Percentiles rank a stretch among this genome's conserved stretches.
Conservation (phyloP, 148 eudicot species). For the Diospyros kaki region DNA sequence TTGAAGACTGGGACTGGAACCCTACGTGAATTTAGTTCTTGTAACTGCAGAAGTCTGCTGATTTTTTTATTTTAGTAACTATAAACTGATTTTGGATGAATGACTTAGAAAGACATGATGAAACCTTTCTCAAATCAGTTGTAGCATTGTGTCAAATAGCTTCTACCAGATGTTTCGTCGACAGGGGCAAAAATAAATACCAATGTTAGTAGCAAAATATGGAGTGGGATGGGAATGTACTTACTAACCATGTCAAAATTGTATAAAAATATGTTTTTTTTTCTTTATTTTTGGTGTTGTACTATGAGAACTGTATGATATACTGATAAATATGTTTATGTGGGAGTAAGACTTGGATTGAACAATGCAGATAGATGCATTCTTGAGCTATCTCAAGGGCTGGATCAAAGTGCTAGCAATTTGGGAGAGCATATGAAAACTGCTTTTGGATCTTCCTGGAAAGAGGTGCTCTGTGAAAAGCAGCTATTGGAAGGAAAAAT, state of each 20-base stretch:
- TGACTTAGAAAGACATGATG: background rate
- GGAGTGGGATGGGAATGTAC: background rate
- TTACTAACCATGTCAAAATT: background rate
- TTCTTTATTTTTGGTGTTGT: no score
- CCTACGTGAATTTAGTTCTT: no score
- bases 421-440: slow-evolving; percentile 58
- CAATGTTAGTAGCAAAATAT: background rate
- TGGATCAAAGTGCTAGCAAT: slow-evolving; percentile 43
- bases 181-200: background rate
- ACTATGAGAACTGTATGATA: background rate
- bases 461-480: slow-evolving; percentile 60
- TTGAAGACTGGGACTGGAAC: no score
- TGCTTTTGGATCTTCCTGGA: slow-evolving; percentile 72
- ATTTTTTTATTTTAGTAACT: no score
- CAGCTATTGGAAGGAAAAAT: slow-evolving; percentile 57
- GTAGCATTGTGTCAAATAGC: no score
- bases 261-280: background rate
- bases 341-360: slow-evolving; percentile 4
- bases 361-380: slow-evolving; percentile 52
- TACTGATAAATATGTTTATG: background rate
- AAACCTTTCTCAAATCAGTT: background rate
- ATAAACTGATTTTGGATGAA: background rate
- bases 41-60: no score
- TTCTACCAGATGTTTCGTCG: background rate
- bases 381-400: slow-evolving; percentile 44